These are phyloP conservation scores for Rhodocollybia butyracea DNA, from an alignment of 768 basidiomycete genomes.

Conservation along the genomic window DNA sequence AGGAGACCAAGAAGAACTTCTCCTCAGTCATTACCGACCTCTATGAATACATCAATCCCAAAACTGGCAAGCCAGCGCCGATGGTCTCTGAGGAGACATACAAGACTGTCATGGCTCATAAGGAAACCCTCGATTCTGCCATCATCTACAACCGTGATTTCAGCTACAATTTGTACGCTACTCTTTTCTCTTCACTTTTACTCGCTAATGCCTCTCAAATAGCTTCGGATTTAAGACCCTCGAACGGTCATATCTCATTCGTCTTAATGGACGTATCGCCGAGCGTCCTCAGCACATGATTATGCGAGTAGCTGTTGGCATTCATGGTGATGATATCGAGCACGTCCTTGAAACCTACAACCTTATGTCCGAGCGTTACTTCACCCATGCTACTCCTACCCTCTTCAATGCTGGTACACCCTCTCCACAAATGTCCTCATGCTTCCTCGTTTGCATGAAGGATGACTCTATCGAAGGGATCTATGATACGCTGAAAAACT, in stretches of 20 bases:
- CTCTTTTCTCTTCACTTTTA: neutral
- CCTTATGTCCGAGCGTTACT: conserved; percentile 97
- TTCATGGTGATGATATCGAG: conserved; percentile 88
- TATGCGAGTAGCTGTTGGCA: conserved; percentile 98
- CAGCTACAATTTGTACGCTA: conserved; percentile 86
- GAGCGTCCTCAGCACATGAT: conserved; percentile 99
- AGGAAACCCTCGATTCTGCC: conserved; percentile 82
- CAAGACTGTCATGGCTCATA: conserved; percentile 75
- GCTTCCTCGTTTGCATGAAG: conserved; percentile 98
- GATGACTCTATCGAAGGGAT: conserved; percentile 99
- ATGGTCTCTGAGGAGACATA: conserved; percentile 93
- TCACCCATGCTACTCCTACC: conserved; percentile 97
- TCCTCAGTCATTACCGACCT: conserved; percentile 89
- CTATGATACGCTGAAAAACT: conserved; percentile 96
- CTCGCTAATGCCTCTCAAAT: neutral
- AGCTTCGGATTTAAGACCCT: conserved; percentile 99
- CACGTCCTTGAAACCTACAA: conserved; percentile 90
- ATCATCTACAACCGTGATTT: conserved; percentile 99
- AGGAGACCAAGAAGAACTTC: conserved; percentile 98
- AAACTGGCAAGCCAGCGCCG: conserved; percentile 80
- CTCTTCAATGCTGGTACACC: conserved; percentile 98
- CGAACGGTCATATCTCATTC: conserved; percentile 94
- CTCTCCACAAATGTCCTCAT: conserved; percentile 90
- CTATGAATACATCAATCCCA: conserved; percentile 92
- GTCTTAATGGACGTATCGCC: conserved; percentile 90